phyloP scores from a whole-genome alignment of 352 stramenopile genomes.

The Halophytophthora polymorphica region DNA sequence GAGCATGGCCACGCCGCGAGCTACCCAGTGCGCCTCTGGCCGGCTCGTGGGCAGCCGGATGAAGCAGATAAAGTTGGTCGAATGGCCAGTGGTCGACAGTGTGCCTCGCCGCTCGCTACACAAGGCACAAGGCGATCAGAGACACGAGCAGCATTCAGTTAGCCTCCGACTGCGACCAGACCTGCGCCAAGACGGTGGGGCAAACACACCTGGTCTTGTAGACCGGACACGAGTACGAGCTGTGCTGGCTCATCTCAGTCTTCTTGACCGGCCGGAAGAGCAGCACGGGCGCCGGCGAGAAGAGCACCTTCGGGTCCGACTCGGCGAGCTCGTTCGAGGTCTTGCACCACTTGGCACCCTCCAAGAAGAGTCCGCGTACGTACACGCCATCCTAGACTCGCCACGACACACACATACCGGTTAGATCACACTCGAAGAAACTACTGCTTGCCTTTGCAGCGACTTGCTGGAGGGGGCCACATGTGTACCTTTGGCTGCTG shows the following conservation, averaged over 20 bases:
- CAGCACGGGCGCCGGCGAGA: constrained; percentile 79
- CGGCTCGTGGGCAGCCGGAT: constrained; percentile 85
- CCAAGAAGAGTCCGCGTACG: constrained; percentile 84
- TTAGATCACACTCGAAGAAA: neutral
- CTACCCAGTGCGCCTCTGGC: constrained; percentile 89
- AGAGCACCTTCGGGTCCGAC: constrained; percentile 87
- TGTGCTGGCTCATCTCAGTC: constrained; percentile 58
- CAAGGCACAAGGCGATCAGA: neutral
- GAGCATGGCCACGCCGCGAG: constrained; percentile 92
- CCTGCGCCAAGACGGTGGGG: neutral
- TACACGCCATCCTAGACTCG: constrained; percentile 78
- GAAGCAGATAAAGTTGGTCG: constrained; percentile 94
- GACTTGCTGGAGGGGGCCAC: neutral
- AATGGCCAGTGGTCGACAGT: constrained; percentile 92
- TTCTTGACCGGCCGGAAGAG: constrained; percentile 83
- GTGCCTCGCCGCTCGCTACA: constrained; percentile 85
- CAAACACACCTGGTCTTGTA: constrained; percentile 88
- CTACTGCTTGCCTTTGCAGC: neutral
- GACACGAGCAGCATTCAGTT: neutral
- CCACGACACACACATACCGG: constrained; percentile 5
- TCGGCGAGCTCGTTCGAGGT: constrained; percentile 60
- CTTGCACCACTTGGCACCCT: constrained; percentile 89
- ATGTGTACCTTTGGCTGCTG: constrained; percentile 57
- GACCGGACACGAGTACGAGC: constrained; percentile 90
- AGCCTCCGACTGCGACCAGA: constrained; percentile 2